A percentile compares a stretch with the other conserved stretches of the same genome.
phyloP scores from a whole-genome alignment of 2,329 filamentous ascomycete genomes.

The Rhynchosporium agropyri region DNA sequence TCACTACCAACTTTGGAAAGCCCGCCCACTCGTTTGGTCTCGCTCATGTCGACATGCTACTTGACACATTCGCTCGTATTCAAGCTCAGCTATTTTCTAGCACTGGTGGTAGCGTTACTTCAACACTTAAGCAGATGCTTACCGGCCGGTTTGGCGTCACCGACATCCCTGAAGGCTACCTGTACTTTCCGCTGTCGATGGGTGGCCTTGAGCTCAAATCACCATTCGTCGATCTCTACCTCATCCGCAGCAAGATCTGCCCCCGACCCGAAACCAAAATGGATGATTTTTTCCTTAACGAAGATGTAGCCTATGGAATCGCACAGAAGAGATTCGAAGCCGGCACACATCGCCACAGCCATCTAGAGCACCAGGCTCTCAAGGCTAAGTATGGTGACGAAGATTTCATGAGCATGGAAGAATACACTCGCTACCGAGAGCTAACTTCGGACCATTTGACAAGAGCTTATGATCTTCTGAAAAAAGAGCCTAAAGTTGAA shows the following conservation, averaged over 20 bases:
- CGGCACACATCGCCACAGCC: slow-evolving; percentile 9
- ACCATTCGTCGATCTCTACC: slow-evolving; percentile 44
- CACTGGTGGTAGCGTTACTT: slow-evolving; percentile 47
- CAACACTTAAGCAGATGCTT: slow-evolving; percentile 52
- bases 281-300: slow-evolving; percentile 38
- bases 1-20: slow-evolving; percentile 58
- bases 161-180: slow-evolving; percentile 44
- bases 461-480: slow-evolving; percentile 39
- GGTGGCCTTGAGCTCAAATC: slow-evolving; percentile 46
- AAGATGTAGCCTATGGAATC: slow-evolving; percentile 41
- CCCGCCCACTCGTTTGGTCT: slow-evolving; percentile 56
- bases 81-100: slow-evolving; percentile 52
- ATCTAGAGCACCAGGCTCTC: neutral
- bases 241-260: slow-evolving; percentile 30
- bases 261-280: slow-evolving; percentile 36
- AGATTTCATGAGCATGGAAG: slow-evolving; percentile 45
- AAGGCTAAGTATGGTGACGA: slow-evolving; percentile 31
- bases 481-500: slow-evolving; percentile 36
- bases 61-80: slow-evolving; percentile 54
- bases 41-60: slow-evolving; percentile 56
- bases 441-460: slow-evolving; percentile 39
- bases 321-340: slow-evolving; percentile 43
- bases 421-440: slow-evolving; percentile 45
- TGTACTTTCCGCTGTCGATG: slow-evolving; percentile 45
- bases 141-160: slow-evolving; percentile 50